Conservation (phyloP, 176 grass and related monocot species). For the Tillandsia leiboldiana region DNA sequence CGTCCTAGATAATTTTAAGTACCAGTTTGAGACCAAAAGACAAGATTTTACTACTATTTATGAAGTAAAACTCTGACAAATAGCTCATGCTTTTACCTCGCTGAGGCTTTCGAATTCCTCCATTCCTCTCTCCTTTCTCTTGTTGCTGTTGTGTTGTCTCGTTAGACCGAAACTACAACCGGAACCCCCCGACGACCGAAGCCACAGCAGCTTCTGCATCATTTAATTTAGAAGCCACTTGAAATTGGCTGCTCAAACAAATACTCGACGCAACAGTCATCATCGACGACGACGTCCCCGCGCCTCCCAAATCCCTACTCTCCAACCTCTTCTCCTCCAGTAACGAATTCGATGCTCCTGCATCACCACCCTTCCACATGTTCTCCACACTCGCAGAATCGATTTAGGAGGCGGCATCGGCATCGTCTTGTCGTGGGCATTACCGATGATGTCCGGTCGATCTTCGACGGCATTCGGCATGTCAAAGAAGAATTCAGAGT, state of each 20-base stretch:
- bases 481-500: conserved; percentile 56
- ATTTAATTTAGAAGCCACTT: neutral
- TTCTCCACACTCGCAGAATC: neutral
- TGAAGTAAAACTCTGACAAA: neutral
- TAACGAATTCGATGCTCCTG: neutral
- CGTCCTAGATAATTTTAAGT: conserved; percentile 34
- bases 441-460: too few species aligned
- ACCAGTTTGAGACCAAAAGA: neutral
- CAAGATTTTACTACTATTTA: neutral
- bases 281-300: conserved; percentile 19
- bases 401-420: conserved; percentile 5
- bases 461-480: conserved; percentile 20
- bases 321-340: conserved; percentile 3
- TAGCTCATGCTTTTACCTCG: conserved; percentile 35
- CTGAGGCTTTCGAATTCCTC: conserved; percentile 34
- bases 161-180: conserved; percentile 42
- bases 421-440: too few species aligned
- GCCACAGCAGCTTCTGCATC: conserved; percentile 31
- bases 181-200: conserved; percentile 58
- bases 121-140: conserved; percentile 24
- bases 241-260: conserved; percentile 45
- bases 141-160: conserved; percentile 23
- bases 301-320: neutral
- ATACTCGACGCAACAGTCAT: conserved; percentile 33
- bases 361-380: conserved; percentile 2